A percentile compares a stretch with the other conserved stretches of the same genome.
Conservation (phyloP, 2,329 filamentous ascomycete species). For the Claviceps sp. region DNA sequence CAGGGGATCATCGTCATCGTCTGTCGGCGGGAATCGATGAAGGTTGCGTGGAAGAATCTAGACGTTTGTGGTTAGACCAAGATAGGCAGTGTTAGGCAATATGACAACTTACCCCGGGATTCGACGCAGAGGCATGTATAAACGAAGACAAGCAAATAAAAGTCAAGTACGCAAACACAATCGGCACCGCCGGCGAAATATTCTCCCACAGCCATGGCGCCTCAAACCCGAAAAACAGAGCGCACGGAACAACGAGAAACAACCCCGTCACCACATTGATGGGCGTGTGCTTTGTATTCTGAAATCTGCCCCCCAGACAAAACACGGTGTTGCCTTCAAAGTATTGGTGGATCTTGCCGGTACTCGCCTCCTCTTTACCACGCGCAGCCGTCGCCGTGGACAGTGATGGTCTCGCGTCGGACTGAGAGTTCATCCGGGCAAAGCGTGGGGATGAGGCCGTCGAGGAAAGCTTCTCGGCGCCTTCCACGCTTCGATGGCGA, state of each 20-base stretch:
- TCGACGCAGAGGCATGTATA: constrained; percentile 78
- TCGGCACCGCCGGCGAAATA: constrained; percentile 75
- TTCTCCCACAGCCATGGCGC: constrained; percentile 77
- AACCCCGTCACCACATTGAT: constrained; percentile 80
- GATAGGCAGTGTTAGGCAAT: neutral
- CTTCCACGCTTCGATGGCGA: constrained; percentile 44
- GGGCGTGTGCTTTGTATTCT: constrained; percentile 77
- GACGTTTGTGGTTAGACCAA: neutral
- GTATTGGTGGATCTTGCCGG: constrained; percentile 70
- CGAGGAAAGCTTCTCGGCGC: constrained; percentile 75
- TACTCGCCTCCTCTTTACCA: constrained; percentile 18
- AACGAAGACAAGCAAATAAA: constrained; percentile 89
- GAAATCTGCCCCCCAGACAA: constrained; percentile 69
- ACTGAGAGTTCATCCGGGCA: constrained; percentile 28
- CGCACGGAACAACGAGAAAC: constrained; percentile 63
- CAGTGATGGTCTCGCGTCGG: constrained; percentile 6
- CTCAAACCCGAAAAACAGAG: constrained; percentile 75
- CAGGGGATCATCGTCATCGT: constrained; percentile 68
- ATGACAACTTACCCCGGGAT: constrained; percentile 65
- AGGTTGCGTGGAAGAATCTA: constrained; percentile 87
- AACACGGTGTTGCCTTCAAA: constrained; percentile 91
- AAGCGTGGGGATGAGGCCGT: constrained; percentile 61
- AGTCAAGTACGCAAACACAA: constrained; percentile 83
- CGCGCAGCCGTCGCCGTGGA: constrained; percentile 5
- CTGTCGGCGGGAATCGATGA: constrained; percentile 68